These are phyloP conservation scores for Pogostemon cablin DNA, from an alignment of 257 asterid genomes.

Conservation along the genomic window DNA sequence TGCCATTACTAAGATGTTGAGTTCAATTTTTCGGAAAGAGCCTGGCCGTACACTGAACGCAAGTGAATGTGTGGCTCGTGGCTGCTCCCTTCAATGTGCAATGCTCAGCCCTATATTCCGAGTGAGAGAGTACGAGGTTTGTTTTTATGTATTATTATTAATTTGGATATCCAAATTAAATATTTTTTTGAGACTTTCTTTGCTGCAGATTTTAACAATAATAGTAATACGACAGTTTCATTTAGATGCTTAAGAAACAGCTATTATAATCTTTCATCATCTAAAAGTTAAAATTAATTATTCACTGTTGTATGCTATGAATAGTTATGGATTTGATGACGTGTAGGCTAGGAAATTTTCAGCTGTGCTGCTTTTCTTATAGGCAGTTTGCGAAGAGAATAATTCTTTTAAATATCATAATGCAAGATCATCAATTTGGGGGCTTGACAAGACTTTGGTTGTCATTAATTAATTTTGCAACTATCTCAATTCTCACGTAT, in stretches of 20 bases:
- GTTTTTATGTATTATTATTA: slow-evolving; percentile 33
- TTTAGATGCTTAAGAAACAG: slow-evolving; percentile 22
- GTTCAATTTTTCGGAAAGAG: slow-evolving; percentile 69
- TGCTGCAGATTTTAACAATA: slow-evolving; percentile 3
- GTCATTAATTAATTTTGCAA: slow-evolving; percentile 18
- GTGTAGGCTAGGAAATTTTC: neutral
- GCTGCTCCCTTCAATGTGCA: slow-evolving; percentile 95
- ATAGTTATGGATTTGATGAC: neutral
- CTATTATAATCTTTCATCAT: slow-evolving; percentile 12
- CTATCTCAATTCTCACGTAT: neutral
- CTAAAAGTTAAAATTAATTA: neutral
- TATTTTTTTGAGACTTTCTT: slow-evolving; percentile 6
- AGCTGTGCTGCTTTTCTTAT: neutral
- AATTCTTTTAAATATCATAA: neutral
- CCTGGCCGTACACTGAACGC: slow-evolving; percentile 87
- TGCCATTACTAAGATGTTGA: slow-evolving; percentile 65
- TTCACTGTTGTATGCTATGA: neutral
- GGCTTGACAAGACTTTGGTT: slow-evolving; percentile 1
- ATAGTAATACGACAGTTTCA: slow-evolving; percentile 3
- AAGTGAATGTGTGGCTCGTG: slow-evolving; percentile 98
- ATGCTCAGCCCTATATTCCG: slow-evolving; percentile 91
- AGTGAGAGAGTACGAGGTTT: slow-evolving; percentile 90
- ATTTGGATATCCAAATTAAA: slow-evolving; percentile 5
- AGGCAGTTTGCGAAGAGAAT: slow-evolving; percentile 16
- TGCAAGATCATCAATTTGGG: slow-evolving; percentile 9